Base-by-base conservation (phyloP, 257 asterid genomes). In the Nicotiana benthamiana region DNA sequence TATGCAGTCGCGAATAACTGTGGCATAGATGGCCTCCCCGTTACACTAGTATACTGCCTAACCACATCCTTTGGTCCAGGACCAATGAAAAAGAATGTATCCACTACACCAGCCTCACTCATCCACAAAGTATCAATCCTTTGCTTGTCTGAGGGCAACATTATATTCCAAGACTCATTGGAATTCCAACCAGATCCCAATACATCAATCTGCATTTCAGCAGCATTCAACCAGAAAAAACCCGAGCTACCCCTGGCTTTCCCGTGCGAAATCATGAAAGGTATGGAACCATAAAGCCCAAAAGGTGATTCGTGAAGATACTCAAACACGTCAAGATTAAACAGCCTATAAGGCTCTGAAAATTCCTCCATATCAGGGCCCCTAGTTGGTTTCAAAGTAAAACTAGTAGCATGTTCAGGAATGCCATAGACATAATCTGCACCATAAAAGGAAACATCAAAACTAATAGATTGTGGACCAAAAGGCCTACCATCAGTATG, bases 171-270 rank as follows among this genome's bases (percentile, higher is more conserved):
- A 12, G 86, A 84, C 76, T 54, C 84, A 80, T 91, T 93, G 48
- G 90, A 89, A 81, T 91, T 88, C 98, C 98, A 92, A 11, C 94
- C 97, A 1, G 86, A 83, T 20, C 91, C 97, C 77, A 96, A 66
- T 30, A 96, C 95, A 87, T 96, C 99, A 86, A 96, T 94, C 95
- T 96, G 99, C 99, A 96, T 96, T 85, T 96, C 99, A 62, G 99
- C 99, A 86, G 98, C 97, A 88, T 91, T 96, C 83, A 96, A 86
- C 99, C 97, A 96, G 89, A 96, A 96, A 83, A 96, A 96, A 1
- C 99, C 99, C 0, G 98, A 90, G 81, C 94, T 93, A n/a, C 99
- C 97, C 22, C 96, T 79, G 5, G 87, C 82, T 75, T 88, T 92
- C 60, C 99, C 98, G 68, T 94, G 99, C 52, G 99, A 96, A 61